A percentile compares a stretch with the other conserved stretches of the same genome.
phyloP scores from a whole-genome alignment of 23 red algal genomes.

The Porphyridium purpureum region DNA sequence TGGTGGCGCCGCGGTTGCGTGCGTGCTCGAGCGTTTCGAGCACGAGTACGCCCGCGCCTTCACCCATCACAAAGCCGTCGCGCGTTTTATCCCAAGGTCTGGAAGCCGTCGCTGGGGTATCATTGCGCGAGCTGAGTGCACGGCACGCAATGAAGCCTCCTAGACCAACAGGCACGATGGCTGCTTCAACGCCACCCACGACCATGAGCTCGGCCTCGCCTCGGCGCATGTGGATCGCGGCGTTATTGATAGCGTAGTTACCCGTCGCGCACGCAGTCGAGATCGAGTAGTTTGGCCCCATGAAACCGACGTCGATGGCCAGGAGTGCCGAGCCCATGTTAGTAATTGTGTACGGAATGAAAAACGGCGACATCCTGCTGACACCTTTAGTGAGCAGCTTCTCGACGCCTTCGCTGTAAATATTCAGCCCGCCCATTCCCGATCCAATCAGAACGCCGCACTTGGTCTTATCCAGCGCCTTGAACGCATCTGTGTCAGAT shows the following conservation, averaged over 20 bases:
- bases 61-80: constrained; percentile 98
- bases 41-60: constrained; percentile 76
- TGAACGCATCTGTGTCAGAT: constrained; percentile 25
- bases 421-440: constrained; percentile 85
- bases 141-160: constrained; percentile 98
- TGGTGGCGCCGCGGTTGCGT: constrained; percentile 60
- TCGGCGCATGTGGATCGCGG: constrained; percentile 72
- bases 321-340: constrained; percentile 92
- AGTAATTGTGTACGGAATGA: constrained; percentile 94
- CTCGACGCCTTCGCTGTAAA: constrained; percentile 54
- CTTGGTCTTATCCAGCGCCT: constrained; percentile 46
- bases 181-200: constrained; percentile 82
- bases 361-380: constrained; percentile 88
- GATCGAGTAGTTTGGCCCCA: constrained; percentile 88
- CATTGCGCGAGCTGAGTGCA: constrained; percentile 68
- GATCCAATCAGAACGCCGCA: constrained; percentile 61
- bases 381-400: constrained; percentile 37
- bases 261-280: constrained; percentile 86
- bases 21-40: constrained; percentile 93
- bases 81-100: constrained; percentile 88
- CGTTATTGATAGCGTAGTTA: constrained; percentile 91
- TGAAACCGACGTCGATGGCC: constrained; percentile 76
- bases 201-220: constrained; percentile 90
- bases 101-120: constrained; percentile 46
- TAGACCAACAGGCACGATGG: constrained; percentile 71